Evolutionary conservation across 345 rosid genomes (phyloP).

Genomic region (Brassica cretica): DNA sequence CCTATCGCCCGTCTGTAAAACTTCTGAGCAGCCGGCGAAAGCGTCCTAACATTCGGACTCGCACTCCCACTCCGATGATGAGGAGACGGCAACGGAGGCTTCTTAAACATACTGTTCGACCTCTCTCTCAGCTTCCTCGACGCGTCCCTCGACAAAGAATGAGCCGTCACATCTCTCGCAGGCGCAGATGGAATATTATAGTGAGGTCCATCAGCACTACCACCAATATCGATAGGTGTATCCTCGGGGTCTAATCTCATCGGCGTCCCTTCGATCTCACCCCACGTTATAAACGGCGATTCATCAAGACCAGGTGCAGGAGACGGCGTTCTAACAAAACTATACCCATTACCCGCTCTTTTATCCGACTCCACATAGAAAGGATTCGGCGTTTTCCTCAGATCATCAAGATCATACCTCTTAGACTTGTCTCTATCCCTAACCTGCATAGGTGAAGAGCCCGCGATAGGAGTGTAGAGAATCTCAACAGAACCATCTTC

Average conservation of each 20-base stretch:
- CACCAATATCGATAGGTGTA: constrained; percentile 89
- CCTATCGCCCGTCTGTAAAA: constrained; percentile 84
- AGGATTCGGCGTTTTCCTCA: constrained; percentile 78
- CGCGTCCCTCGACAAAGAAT: constrained; percentile 86
- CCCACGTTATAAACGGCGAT: constrained; percentile 96
- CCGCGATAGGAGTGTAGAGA: constrained; percentile 76
- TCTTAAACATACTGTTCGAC: constrained; percentile 78
- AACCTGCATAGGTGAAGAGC: constrained; percentile 68
- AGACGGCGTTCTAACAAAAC: constrained; percentile 88
- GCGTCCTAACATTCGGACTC: constrained; percentile 72
- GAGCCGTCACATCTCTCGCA: constrained; percentile 79
- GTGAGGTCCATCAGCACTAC: constrained; percentile 77
- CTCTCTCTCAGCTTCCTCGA: constrained; percentile 77
- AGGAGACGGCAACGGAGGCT: constrained; percentile 90
- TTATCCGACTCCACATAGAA: constrained; percentile 78
- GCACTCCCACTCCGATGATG: constrained; percentile 92
- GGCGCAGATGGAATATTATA: constrained; percentile 81
- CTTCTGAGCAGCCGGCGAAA: constrained; percentile 98
- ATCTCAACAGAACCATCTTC: constrained; percentile 82
- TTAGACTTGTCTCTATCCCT: constrained; percentile 74
- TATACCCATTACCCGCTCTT: constrained; percentile 82
- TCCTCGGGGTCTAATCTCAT: constrained; percentile 86
- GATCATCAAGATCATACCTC: constrained; percentile 87
- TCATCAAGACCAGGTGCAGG: constrained; percentile 93
- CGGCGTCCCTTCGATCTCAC: constrained; percentile 98